phyloP scores from a whole-genome alignment of 257 asterid species.

The Penstemon eatonii region DNA sequence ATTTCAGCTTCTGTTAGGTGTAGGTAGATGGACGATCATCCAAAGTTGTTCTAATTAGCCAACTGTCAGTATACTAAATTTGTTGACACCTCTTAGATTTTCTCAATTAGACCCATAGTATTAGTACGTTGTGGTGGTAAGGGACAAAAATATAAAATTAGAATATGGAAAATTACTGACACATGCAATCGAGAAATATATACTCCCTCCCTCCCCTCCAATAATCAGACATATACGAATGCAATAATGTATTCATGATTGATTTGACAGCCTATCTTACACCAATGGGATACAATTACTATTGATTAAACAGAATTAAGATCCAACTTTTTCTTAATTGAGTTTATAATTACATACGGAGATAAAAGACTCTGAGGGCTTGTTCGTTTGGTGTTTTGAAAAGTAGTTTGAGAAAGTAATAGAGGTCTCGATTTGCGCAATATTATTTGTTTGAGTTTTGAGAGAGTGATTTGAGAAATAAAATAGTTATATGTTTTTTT shows the following conservation, averaged over 20 bases:
- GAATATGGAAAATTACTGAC: conserved; percentile 1
- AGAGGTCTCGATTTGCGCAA: too few relatives aligned
- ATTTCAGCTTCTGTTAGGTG: conserved; percentile 29
- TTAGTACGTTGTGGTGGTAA: not conserved
- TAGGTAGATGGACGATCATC: conserved; percentile 34
- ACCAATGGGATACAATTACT: not conserved
- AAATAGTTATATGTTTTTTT: too few relatives aligned
- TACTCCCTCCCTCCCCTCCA: not conserved
- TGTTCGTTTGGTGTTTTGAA: too few relatives aligned
- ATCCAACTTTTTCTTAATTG: too few relatives aligned
- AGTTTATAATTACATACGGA: too few relatives aligned
- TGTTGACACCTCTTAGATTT: conserved; percentile 3
- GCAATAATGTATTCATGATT: conserved; percentile 35
- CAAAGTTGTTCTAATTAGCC: conserved; percentile 29
- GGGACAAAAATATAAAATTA: conserved; percentile 29
- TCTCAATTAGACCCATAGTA: not conserved
- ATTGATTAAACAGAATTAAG: not conserved
- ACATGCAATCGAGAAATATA: conserved; percentile 10
- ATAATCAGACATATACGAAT: conserved; percentile 31
- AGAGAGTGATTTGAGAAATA: too few relatives aligned
- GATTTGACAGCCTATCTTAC: conserved; percentile 34
- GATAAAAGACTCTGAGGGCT: too few relatives aligned
- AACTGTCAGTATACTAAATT: conserved; percentile 20
- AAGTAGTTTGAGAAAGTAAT: too few relatives aligned
- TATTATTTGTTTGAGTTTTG: too few relatives aligned